phyloP scores from a whole-genome alignment of 768 basidiomycete genomes.

The Tricholomella constricta region DNA sequence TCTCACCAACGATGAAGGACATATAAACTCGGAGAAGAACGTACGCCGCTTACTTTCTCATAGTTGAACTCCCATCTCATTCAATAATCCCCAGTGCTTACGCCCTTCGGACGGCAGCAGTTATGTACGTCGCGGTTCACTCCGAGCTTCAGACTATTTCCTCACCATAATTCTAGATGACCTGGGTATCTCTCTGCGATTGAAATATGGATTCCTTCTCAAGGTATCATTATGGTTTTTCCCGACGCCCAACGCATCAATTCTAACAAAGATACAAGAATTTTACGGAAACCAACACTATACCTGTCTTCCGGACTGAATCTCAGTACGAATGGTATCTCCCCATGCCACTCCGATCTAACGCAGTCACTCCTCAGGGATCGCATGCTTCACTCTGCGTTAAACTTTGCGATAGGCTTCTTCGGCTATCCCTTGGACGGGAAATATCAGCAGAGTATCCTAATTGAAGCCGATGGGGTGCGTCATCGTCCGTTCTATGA shows the following conservation, averaged over 20 bases:
- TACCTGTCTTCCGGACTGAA: constrained; percentile 82
- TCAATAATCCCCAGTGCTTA: constrained; percentile 55
- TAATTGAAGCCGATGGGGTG: constrained; percentile 64
- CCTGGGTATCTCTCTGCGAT: constrained; percentile 67
- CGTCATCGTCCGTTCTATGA: constrained; percentile 26
- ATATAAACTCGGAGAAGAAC: constrained; percentile 88
- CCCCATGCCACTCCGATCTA: not conserved
- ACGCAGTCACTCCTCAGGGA: constrained; percentile 42
- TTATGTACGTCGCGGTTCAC: constrained; percentile 47
- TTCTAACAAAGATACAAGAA: constrained; percentile 34
- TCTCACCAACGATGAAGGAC: constrained; percentile 51
- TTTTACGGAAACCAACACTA: constrained; percentile 57
- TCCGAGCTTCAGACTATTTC: not conserved
- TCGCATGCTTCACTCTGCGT: constrained; percentile 67
- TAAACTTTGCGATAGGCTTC: constrained; percentile 75
- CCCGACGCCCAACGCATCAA: not conserved
- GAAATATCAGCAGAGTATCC: constrained; percentile 77
- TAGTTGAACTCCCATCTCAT: not conserved
- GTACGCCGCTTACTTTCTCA: constrained; percentile 34
- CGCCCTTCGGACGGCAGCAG: constrained; percentile 90
- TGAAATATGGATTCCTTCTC: constrained; percentile 80
- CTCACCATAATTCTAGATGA: constrained; percentile 41
- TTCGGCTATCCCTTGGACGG: constrained; percentile 73
- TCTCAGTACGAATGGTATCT: constrained; percentile 51
- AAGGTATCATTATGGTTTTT: constrained; percentile 37